A percentile compares a stretch with the other conserved stretches of the same genome.
phyloP scores from a whole-genome alignment of 208 protist genomes.

The Leishmania aethiopica region DNA sequence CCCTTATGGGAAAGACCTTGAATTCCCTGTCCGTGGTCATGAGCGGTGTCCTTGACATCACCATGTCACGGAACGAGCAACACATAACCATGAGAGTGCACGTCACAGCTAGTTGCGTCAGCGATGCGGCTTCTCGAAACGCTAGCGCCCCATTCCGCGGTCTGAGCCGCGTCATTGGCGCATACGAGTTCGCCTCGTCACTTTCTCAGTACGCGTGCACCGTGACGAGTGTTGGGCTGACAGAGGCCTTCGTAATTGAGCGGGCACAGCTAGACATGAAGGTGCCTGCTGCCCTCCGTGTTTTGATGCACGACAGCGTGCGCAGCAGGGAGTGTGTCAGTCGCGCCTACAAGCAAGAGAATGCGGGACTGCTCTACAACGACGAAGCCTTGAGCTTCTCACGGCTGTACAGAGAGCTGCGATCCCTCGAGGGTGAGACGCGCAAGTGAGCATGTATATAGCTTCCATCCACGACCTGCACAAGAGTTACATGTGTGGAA shows the following conservation, averaged over 20 bases:
- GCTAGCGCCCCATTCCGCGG: conserved; percentile 9
- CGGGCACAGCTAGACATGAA: conserved; percentile 45
- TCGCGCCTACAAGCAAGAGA: conserved; percentile 48
- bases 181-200: conserved; percentile 73
- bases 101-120: conserved; percentile 3
- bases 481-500: not conserved
- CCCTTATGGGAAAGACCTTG: conserved; percentile 69
- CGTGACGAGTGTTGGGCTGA: conserved; percentile 74
- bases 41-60: conserved; percentile 68
- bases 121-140: conserved; percentile 2
- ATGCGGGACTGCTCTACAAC: conserved; percentile 43
- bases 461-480: too few relatives aligned
- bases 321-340: conserved; percentile 57
- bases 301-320: conserved; percentile 45
- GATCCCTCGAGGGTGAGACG: conserved; percentile 15
- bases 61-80: conserved; percentile 53
- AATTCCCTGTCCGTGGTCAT: conserved; percentile 66
- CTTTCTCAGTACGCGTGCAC: conserved; percentile 73
- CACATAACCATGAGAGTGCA: conserved; percentile 33
- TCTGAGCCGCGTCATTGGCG: conserved; percentile 65
- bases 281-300: conserved; percentile 51
- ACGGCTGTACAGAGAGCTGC: conserved; percentile 46
- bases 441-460: conserved; percentile 23
- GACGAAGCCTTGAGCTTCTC: conserved; percentile 55
- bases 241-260: conserved; percentile 77